Conservation (phyloP, 2,329 filamentous ascomycete species). For the Didymella exigua region DNA sequence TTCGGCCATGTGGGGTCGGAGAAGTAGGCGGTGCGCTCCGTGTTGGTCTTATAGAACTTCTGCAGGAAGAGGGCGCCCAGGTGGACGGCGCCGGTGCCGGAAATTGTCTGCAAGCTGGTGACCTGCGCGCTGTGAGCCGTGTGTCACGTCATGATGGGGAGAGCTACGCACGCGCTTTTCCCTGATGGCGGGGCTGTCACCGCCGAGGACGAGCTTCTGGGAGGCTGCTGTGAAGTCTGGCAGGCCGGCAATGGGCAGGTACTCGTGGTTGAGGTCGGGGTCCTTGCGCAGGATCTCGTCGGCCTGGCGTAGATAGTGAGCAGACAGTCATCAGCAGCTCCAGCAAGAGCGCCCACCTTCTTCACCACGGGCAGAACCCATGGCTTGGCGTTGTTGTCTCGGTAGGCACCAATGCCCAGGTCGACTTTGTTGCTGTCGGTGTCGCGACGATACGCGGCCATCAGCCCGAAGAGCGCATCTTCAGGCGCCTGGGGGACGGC, state of each 20-base stretch:
- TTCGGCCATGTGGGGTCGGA: conserved; percentile 98
- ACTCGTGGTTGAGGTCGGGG: conserved; percentile 94
- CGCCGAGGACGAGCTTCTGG: conserved; percentile 85
- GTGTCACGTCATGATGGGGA: conserved; percentile 29
- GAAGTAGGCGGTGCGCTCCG: conserved; percentile 80
- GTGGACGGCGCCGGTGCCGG: conserved; percentile 93
- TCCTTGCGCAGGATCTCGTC: conserved; percentile 88
- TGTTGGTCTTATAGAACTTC: conserved; percentile 76
- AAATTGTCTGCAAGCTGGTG: conserved; percentile 89
- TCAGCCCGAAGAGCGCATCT: conserved; percentile 92
- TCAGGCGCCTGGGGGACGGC: conserved; percentile 88
- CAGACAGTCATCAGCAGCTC: conserved; percentile 1
- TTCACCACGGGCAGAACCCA: conserved; percentile 97
- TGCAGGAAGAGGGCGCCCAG: conserved; percentile 91
- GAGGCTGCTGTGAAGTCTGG: conserved; percentile 85
- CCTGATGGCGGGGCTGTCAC: conserved; percentile 76
- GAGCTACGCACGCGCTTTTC: conserved; percentile 71
- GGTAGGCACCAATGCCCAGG: conserved; percentile 92
- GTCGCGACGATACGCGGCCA: conserved; percentile 85
- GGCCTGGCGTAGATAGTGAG: conserved; percentile 64
- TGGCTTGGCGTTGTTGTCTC: conserved; percentile 93
- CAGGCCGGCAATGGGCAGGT: conserved; percentile 92
- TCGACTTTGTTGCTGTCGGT: conserved; percentile 81
- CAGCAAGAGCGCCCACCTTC: conserved; percentile 68
- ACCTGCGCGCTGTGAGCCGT: conserved; percentile 53